Evolutionary conservation across 2,329 filamentous ascomycete species (phyloP).

Genomic region (Aspergillus pseudotamarii): DNA sequence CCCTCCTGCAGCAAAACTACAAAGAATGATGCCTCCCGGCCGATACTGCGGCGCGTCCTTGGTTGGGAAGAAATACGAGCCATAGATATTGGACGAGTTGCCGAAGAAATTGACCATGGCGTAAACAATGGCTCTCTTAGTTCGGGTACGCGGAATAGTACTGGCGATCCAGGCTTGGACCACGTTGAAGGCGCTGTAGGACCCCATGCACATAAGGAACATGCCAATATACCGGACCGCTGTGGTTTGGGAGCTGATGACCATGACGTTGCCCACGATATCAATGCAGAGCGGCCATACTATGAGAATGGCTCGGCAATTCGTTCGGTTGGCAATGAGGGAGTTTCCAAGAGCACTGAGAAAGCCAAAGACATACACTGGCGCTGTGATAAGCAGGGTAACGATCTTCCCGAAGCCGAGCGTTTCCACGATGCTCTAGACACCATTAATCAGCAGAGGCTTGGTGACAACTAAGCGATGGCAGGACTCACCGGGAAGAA

Average conservation of each 20-base stretch:
- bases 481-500: conserved; percentile 15
- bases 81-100: conserved; percentile 25
- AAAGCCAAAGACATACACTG: conserved; percentile 31
- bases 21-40: conserved; percentile 22
- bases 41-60: conserved; percentile 19
- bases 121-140: conserved; percentile 24
- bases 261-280: conserved; percentile 23
- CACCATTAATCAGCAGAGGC: neutral
- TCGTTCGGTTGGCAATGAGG: conserved; percentile 22
- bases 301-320: conserved; percentile 18
- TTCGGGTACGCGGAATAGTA: conserved; percentile 24
- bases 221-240: conserved; percentile 22
- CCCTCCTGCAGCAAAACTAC: conserved; percentile 19
- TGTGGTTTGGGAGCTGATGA: conserved; percentile 17
- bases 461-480: too few relatives aligned
- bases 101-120: conserved; percentile 25
- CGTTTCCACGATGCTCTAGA: conserved; percentile 22
- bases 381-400: conserved; percentile 23
- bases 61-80: conserved; percentile 24
- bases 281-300: conserved; percentile 22
- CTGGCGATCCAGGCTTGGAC: conserved; percentile 27
- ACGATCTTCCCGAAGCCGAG: conserved; percentile 22
- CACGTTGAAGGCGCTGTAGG: conserved; percentile 25
- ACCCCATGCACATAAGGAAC: conserved; percentile 25
- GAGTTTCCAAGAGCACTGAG: conserved; percentile 39